Base-by-base conservation (phyloP, 257 asterid species). In the Nicotiana paniculata region DNA sequence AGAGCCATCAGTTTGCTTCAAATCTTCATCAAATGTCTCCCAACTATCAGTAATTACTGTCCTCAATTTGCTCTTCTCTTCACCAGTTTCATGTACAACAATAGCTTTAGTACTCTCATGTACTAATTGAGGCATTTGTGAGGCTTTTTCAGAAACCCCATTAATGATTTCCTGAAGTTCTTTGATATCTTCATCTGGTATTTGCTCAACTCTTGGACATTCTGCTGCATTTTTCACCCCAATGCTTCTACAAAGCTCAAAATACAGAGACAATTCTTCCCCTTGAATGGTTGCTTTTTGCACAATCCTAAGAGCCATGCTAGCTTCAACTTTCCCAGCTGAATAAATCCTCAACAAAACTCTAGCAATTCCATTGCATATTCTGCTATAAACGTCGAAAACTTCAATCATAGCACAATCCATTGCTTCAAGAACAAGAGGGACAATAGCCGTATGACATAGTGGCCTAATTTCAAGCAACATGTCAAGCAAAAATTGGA, bases 351-450 rank as follows among this genome's bases (percentile, higher is more conserved):
- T 86, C 57, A 88, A 48, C 63, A 96, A 80, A 57, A 91, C 90
- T 17, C 84, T 63, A 30, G 95, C 93, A 13, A 94, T 89, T 64
- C 97, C 94, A 4, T 88, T 81, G 77, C 98, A 92, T 15, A 96
- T 86, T 81, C 90, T 64, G 86, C 93, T 88, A 80, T 94, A 93
- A 1, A 91, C 66, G 16, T 96, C 97, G 85, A 85, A 91, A 6
- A 93, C 80, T 85, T 94, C 98, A 21, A 93, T 79, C 3, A 93
- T 81, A 1, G 91, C 58, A 12, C 90, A 93, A 15, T 94, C 98
- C 96, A 96, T 91, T 3, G 93, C 91, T 32, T 94, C 92, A 1
- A 88, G 90, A 12, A 92, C 26, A 1, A 96, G 88, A 35, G 93
- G 94, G 26, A 64, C 89, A n/a, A 72, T 67, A 1, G 89, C 86